Conservation (phyloP, 805 yeast species). For the Cyberlindnera americana region DNA sequence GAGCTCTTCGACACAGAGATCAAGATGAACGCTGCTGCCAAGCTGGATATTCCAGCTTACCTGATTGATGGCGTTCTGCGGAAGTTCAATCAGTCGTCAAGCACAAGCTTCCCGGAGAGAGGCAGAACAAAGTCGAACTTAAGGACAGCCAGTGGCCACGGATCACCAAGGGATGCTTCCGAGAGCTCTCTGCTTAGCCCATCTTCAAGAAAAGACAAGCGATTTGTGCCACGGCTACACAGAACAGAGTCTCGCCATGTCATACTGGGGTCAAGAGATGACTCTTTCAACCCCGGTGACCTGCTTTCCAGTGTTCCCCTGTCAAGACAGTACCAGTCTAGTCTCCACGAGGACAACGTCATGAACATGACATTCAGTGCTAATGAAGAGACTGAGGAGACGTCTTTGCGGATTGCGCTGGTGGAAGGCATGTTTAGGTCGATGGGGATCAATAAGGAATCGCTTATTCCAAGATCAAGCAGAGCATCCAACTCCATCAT, state of each 20-base stretch:
- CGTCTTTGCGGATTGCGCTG: slow-evolving; percentile 57
- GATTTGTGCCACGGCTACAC: slow-evolving; percentile 10
- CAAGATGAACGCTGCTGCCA: slow-evolving; percentile 48
- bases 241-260: slow-evolving; percentile 41
- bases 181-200: slow-evolving; percentile 11
- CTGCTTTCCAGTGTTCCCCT: slow-evolving; percentile 77
- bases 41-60: slow-evolving; percentile 58
- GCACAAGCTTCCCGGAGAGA: slow-evolving; percentile 5
- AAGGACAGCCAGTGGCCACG: slow-evolving; percentile 1
- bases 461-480: slow-evolving; percentile 25
- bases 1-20: slow-evolving; percentile 79
- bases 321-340: slow-evolving; percentile 33
- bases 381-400: slow-evolving; percentile 66
- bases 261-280: slow-evolving; percentile 48
- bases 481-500: slow-evolving; percentile 17
- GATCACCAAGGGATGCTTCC: slow-evolving; percentile 7
- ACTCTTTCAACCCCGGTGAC: slow-evolving; percentile 77
- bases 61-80: slow-evolving; percentile 55
- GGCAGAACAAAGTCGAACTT: slow-evolving; percentile 14
- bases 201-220: slow-evolving; percentile 16
- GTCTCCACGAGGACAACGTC: slow-evolving; percentile 1
- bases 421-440: slow-evolving; percentile 67
- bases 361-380: slow-evolving; percentile 14
- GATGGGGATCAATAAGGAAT: slow-evolving; percentile 56
- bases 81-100: slow-evolving; percentile 31